Percentiles rank a stretch among this genome's conserved stretches.
These are phyloP conservation scores for Phytophthora rubi DNA, from an alignment of 352 stramenopile species.

Conservation along the genomic window DNA sequence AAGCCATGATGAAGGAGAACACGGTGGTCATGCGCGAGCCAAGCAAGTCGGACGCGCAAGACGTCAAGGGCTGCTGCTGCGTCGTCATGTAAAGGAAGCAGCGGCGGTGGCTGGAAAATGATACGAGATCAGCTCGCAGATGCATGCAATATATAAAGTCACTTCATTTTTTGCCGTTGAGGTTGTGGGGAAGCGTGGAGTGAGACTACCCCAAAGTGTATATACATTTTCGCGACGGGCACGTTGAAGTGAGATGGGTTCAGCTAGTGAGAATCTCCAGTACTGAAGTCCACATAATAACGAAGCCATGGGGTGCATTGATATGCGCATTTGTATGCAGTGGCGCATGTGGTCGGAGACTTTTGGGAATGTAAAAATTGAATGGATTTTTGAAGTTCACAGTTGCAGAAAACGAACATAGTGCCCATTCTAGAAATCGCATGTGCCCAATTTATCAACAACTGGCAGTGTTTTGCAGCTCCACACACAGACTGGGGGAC, in stretches of 20 bases:
- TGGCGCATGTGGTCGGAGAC: not conserved
- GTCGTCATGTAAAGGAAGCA: slow-evolving; percentile 57
- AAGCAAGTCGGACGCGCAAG: slow-evolving; percentile 36
- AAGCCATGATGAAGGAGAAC: slow-evolving; percentile 63
- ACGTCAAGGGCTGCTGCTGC: slow-evolving; percentile 58
- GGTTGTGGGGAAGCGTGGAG: not conserved
- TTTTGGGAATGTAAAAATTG: not conserved
- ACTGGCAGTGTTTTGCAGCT: no score
- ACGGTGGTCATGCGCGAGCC: slow-evolving; percentile 41
- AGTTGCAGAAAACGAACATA: not conserved
- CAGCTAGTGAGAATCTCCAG: not conserved
- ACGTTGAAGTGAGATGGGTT: slow-evolving; percentile 20
- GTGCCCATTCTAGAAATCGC: not conserved
- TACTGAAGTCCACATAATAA: not conserved
- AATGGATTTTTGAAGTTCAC: not conserved
- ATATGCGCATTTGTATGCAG: not conserved
- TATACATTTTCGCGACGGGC: slow-evolving; percentile 5
- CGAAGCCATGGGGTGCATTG: not conserved
- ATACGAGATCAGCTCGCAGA: slow-evolving; percentile 16
- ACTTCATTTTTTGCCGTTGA: slow-evolving; percentile 4
- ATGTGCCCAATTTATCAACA: not conserved
- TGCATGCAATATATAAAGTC: slow-evolving; percentile 39
- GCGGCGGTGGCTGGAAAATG: slow-evolving; percentile 8
- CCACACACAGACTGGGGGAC: no score
- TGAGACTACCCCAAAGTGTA: slow-evolving; percentile 16